These are phyloP conservation scores for Tricholoma flavovirens DNA, from an alignment of 768 basidiomycete species.

Conservation along the genomic window DNA sequence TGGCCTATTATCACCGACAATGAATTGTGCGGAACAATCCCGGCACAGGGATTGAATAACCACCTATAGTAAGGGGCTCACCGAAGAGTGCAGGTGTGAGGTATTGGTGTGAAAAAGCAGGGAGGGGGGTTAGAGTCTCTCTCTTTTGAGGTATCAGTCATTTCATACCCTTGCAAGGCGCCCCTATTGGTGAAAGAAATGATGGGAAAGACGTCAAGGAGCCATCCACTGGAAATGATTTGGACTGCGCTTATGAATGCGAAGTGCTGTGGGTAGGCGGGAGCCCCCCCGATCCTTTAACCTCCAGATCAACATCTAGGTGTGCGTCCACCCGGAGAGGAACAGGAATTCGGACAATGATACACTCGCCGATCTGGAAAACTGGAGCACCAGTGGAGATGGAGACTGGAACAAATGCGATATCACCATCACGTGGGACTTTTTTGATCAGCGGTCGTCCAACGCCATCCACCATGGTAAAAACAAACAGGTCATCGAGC, in stretches of 20 bases:
- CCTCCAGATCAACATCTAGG: neutral
- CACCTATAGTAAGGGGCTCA: neutral
- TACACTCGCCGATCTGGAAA: neutral
- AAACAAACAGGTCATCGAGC: neutral
- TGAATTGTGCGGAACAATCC: neutral
- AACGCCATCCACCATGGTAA: constrained; percentile 5
- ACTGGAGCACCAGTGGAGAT: neutral
- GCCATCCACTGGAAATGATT: neutral
- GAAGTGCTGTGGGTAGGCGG: neutral
- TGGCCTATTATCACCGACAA: too few species aligned
- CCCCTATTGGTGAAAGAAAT: neutral
- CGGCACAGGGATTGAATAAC: neutral
- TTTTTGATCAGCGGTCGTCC: too few species aligned
- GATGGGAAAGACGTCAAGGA: neutral
- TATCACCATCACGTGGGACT: too few species aligned
- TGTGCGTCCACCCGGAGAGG: neutral
- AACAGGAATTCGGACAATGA: neutral
- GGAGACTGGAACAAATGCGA: neutral
- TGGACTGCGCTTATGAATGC: neutral
- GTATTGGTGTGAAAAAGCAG: neutral
- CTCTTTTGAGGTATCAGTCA: neutral
- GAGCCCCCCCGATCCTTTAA: neutral
- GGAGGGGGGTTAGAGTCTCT: neutral
- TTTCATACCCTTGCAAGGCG: neutral
- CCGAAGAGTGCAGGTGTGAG: neutral